Evolutionary conservation across 208 protist genomes (phyloP).

Genomic region (Leishmania braziliensis): DNA sequence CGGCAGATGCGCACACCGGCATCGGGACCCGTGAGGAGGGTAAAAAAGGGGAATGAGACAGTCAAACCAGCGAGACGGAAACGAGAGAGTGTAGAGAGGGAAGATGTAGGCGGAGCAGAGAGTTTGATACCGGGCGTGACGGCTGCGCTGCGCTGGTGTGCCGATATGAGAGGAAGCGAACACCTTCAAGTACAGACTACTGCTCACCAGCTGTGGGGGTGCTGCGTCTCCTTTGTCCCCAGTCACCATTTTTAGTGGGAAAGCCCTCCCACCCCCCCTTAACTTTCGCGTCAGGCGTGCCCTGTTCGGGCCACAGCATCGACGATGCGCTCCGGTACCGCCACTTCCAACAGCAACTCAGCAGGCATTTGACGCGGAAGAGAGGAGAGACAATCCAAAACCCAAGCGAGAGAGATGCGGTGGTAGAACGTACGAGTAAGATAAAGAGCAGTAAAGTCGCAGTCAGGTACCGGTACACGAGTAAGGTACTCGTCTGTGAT

Average conservation of each 20-base stretch:
- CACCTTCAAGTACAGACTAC: not conserved
- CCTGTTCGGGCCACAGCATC: not conserved
- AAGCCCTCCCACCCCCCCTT: not conserved
- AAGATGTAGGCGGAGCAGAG: not conserved
- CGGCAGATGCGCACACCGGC: not conserved
- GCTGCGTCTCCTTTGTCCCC: not conserved
- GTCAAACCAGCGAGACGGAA: not conserved
- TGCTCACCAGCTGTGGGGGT: not conserved
- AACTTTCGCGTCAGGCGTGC: not conserved
- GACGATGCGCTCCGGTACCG: not conserved
- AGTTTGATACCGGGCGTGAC: not conserved
- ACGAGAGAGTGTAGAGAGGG: not conserved
- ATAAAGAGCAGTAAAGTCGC: not conserved
- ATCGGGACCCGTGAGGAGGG: not conserved
- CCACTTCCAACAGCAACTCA: not conserved
- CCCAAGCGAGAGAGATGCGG: not conserved
- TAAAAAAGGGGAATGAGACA: not conserved
- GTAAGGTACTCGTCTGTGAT: not conserved
- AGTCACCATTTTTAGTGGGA: not conserved
- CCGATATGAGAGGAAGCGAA: not conserved
- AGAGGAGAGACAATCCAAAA: not conserved
- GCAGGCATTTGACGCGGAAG: not conserved
- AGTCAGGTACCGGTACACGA: not conserved
- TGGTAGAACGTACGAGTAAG: not conserved
- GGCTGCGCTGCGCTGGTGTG: not conserved